phyloP scores from a whole-genome alignment of 768 basidiomycete genomes.

The Suillus discolor region DNA sequence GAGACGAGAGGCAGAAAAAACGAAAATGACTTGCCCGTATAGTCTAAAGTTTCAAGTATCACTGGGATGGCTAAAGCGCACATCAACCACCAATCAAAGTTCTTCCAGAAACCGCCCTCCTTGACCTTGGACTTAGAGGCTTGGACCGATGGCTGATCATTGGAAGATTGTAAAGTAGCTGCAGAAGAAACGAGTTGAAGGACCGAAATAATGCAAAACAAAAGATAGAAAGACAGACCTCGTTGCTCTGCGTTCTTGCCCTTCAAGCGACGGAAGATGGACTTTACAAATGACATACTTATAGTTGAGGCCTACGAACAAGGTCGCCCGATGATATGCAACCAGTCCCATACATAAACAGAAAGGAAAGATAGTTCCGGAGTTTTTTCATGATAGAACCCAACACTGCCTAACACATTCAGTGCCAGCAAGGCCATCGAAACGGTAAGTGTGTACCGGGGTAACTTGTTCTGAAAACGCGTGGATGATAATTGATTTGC shows the following conservation, averaged over 20 bases:
- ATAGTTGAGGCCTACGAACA: background rate
- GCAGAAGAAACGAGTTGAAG: background rate
- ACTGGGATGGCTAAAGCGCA: constrained; percentile 44
- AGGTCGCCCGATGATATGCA: too few relatives aligned
- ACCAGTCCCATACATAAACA: too few relatives aligned
- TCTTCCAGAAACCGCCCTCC: constrained; percentile 27
- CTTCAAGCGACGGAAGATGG: background rate
- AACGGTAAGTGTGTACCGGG: too few relatives aligned
- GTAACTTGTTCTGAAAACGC: too few relatives aligned
- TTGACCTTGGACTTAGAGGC: background rate
- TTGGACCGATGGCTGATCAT: background rate
- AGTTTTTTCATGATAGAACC: too few relatives aligned
- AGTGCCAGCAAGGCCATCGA: too few relatives aligned
- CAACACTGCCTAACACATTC: too few relatives aligned
- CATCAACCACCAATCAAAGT: constrained; percentile 32
- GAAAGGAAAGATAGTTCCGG: too few relatives aligned
- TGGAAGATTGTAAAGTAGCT: background rate
- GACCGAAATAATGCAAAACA: too few relatives aligned
- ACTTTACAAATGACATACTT: background rate
- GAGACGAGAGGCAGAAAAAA: background rate
- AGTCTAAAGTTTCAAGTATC: constrained; percentile 39
- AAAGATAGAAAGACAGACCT: background rate
- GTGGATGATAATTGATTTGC: too few relatives aligned
- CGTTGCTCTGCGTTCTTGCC: background rate
- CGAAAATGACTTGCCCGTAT: constrained; percentile 21